These are phyloP conservation scores for Acanthochlamys bracteata DNA, from an alignment of 106 monocot genomes.

Conservation along the genomic window DNA sequence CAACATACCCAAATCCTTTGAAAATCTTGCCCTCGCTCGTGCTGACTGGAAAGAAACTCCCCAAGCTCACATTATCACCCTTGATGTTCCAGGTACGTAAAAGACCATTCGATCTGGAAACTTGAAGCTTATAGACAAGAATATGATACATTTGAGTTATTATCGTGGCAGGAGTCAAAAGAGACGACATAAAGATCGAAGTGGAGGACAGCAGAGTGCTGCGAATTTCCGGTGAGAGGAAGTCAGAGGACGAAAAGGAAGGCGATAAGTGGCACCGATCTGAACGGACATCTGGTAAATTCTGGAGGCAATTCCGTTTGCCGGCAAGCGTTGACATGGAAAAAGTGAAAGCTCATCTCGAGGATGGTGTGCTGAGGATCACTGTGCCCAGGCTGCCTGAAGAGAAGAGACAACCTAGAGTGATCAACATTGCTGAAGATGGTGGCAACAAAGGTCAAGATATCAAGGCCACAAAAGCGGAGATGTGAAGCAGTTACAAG, in stretches of 20 bases:
- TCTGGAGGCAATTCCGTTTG: conserved; percentile 49
- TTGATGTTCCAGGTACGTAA: conserved; percentile 36
- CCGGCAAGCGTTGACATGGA: conserved; percentile 31
- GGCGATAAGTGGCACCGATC: conserved; percentile 40
- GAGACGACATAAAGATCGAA: conserved; percentile 41
- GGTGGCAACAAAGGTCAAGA: conserved; percentile 7
- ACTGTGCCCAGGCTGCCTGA: conserved; percentile 34
- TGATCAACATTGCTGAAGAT: conserved; percentile 20
- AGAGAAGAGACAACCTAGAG: conserved; percentile 23
- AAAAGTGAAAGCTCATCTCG: conserved; percentile 22
- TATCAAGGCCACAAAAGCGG: conserved; percentile 9
- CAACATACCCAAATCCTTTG: conserved; percentile 15
- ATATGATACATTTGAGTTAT: background rate
- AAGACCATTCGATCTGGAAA: background rate
- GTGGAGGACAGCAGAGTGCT: conserved; percentile 48
- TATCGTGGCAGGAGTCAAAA: conserved; percentile 28
- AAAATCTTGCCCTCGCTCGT: conserved; percentile 27
- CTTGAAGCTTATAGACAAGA: background rate
- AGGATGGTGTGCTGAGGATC: conserved; percentile 32
- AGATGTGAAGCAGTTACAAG: too few species aligned
- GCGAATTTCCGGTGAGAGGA: conserved; percentile 37
- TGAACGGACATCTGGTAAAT: conserved; percentile 32
- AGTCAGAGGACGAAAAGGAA: conserved; percentile 23
- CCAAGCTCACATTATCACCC: conserved; percentile 30
- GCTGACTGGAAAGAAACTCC: conserved; percentile 46